These are phyloP conservation scores for Sanghuangporus weigelae DNA, from an alignment of 1,284 basidiomycete genomes.

Conservation along the genomic window DNA sequence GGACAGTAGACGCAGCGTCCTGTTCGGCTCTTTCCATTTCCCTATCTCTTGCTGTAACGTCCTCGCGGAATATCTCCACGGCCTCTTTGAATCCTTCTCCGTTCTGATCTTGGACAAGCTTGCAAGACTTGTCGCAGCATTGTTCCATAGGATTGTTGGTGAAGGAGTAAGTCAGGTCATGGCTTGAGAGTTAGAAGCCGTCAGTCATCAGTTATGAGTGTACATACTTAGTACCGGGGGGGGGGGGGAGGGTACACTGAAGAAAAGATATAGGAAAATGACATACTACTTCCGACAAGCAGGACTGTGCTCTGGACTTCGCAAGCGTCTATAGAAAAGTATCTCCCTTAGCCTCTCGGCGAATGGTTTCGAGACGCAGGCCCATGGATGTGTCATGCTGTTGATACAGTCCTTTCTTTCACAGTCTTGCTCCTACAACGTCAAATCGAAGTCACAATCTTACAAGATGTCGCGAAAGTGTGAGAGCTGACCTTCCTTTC, in stretches of 20 bases:
- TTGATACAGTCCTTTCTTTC: not conserved
- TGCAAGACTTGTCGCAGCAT: conserved; percentile 1
- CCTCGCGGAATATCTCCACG: not conserved
- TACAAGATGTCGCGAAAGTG: too few species aligned
- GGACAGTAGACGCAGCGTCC: not conserved
- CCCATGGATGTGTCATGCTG: not conserved
- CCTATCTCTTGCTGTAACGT: not conserved
- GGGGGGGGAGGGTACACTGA: not conserved
- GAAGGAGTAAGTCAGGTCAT: not conserved
- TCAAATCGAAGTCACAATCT: not conserved
- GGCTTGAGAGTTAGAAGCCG: not conserved
- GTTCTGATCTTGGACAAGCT: not conserved
- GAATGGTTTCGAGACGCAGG: not conserved
- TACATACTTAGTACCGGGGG: not conserved
- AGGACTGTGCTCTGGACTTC: not conserved
- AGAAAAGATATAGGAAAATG: not conserved
- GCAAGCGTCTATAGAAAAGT: not conserved
- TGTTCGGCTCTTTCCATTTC: not conserved
- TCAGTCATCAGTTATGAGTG: not conserved
- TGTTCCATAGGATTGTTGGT: not conserved
- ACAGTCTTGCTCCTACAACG: not conserved
- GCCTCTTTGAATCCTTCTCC: not conserved
- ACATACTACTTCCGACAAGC: not conserved
- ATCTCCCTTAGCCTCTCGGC: not conserved
- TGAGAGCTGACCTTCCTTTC: not conserved